A percentile compares a stretch with the other conserved stretches of the same genome.
phyloP scores from a whole-genome alignment of 176 grass and related monocot species.

The Saccharum spontaneum region DNA sequence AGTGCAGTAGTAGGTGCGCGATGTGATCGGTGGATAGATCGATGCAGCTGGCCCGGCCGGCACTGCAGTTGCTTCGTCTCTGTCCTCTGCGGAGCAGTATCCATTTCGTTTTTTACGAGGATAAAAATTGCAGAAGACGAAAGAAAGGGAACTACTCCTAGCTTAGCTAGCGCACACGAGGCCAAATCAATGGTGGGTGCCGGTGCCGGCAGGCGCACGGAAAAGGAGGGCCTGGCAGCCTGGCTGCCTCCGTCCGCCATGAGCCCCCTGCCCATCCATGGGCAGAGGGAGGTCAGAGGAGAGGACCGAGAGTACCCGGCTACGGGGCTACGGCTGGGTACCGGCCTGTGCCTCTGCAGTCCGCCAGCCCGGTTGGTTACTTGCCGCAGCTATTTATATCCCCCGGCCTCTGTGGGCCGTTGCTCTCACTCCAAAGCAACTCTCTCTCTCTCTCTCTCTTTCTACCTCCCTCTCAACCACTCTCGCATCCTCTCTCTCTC shows the following conservation, averaged over 20 bases:
- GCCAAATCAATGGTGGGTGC: background rate
- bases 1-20: background rate
- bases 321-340: background rate
- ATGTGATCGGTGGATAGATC: constrained; percentile 8
- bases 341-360: constrained; percentile 32
- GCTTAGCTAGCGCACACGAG: background rate
- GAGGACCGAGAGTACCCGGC: background rate
- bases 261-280: constrained; percentile 1
- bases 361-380: constrained; percentile 21
- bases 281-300: background rate
- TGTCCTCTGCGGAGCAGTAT: background rate
- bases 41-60: background rate
- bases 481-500: background rate
- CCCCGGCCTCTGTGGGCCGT: constrained; percentile 37
- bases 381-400: constrained; percentile 51
- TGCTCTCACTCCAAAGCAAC: constrained; percentile 42
- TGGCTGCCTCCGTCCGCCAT: constrained; percentile 21
- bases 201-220: constrained; percentile 47
- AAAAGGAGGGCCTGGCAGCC: constrained; percentile 27
- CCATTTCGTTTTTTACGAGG: background rate
- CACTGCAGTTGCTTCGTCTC: constrained; percentile 9
- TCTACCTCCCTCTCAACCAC: constrained; percentile 17
- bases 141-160: too few relatives aligned
- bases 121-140: background rate
- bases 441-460: background rate